Evolutionary conservation across 164 flowering plant genomes (phyloP).

Genomic region (Vitis cinerea): DNA sequence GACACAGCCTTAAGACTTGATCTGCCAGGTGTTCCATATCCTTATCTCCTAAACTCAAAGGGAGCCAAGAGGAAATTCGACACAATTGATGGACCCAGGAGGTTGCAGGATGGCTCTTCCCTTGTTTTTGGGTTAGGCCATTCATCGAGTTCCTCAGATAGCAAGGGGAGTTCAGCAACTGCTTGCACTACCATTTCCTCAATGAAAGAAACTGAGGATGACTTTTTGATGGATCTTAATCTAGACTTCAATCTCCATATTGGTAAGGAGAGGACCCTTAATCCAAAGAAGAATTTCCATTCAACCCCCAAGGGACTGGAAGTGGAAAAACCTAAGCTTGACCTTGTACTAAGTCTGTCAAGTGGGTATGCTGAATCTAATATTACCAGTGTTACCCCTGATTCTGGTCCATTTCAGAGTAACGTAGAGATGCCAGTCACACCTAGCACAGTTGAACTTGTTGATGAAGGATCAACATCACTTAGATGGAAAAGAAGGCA

Average conservation of each 20-base stretch:
- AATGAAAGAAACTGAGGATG: constrained; percentile 78
- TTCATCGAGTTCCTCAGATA: constrained; percentile 85
- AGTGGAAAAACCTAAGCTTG: constrained; percentile 43
- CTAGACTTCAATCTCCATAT: constrained; percentile 77
- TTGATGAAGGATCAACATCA: constrained; percentile 54
- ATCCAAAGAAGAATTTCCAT: constrained; percentile 31
- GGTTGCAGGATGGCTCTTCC: constrained; percentile 45
- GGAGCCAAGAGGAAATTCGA: constrained; percentile 79
- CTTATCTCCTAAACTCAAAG: constrained; percentile 33
- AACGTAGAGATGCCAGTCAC: constrained; percentile 20
- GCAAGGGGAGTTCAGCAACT: constrained; percentile 87
- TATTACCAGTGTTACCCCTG: constrained; percentile 45
- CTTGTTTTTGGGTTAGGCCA: constrained; percentile 63
- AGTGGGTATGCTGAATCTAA: constrained; percentile 75
- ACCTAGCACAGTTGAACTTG: constrained; percentile 6
- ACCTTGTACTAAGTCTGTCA: constrained; percentile 71
- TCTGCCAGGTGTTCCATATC: constrained; percentile 40
- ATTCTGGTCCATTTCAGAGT: constrained; percentile 18
- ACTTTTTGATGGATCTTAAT: constrained; percentile 78
- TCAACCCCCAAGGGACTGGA: constrained; percentile 23
- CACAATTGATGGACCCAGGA: constrained; percentile 38
- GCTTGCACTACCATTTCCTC: constrained; percentile 76
- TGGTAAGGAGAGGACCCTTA: constrained; percentile 55
- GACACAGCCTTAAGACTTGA: constrained; percentile 68
- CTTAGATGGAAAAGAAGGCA: constrained; percentile 26